Percentiles rank a stretch among this genome's conserved stretches.
These are phyloP conservation scores for Metschnikowia kofuensis DNA, from an alignment of 805 yeast genomes.

Conservation along the genomic window DNA sequence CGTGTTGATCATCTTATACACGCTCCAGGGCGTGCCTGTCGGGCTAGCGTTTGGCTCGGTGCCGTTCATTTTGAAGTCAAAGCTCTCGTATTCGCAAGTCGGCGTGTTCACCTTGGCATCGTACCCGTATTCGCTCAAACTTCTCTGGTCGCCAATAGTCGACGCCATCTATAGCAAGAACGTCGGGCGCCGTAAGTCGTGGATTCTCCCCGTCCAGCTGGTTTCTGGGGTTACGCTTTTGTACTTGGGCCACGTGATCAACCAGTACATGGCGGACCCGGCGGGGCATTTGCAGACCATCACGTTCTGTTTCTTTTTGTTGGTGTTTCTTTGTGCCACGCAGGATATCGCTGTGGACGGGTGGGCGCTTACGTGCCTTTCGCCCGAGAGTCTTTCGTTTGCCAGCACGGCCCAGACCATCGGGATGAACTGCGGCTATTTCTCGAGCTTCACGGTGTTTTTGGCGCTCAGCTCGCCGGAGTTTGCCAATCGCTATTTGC, in stretches of 20 bases:
- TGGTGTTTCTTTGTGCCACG: slow-evolving; percentile 90
- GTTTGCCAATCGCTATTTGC: slow-evolving; percentile 81
- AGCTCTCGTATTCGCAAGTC: slow-evolving; percentile 80
- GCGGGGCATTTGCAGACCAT: slow-evolving; percentile 49
- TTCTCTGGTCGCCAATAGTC: slow-evolving; percentile 94
- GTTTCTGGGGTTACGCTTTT: slow-evolving; percentile 71
- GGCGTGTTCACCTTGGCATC: slow-evolving; percentile 90
- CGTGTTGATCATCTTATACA: slow-evolving; percentile 68
- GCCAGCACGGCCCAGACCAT: slow-evolving; percentile 98
- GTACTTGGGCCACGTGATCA: slow-evolving; percentile 56
- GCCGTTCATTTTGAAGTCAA: slow-evolving; percentile 83
- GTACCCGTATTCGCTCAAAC: slow-evolving; percentile 89
- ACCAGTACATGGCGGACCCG: slow-evolving; percentile 49
- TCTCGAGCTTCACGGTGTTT: slow-evolving; percentile 86
- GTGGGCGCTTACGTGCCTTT: slow-evolving; percentile 91
- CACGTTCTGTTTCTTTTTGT: slow-evolving; percentile 67
- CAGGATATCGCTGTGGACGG: slow-evolving; percentile 99
- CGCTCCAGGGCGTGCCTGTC: slow-evolving; percentile 94
- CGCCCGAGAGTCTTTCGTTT: slow-evolving; percentile 74
- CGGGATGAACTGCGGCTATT: slow-evolving; percentile 92
- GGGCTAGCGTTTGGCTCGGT: slow-evolving; percentile 94
- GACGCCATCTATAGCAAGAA: slow-evolving; percentile 72
- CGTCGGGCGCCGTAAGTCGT: slow-evolving; percentile 81
- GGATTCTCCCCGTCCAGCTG: slow-evolving; percentile 92
- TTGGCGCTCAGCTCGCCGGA: slow-evolving; percentile 88